A percentile compares a stretch with the other conserved stretches of the same genome.
phyloP scores from a whole-genome alignment of 1,284 basidiomycete genomes.

The Takashimella koratensis region DNA sequence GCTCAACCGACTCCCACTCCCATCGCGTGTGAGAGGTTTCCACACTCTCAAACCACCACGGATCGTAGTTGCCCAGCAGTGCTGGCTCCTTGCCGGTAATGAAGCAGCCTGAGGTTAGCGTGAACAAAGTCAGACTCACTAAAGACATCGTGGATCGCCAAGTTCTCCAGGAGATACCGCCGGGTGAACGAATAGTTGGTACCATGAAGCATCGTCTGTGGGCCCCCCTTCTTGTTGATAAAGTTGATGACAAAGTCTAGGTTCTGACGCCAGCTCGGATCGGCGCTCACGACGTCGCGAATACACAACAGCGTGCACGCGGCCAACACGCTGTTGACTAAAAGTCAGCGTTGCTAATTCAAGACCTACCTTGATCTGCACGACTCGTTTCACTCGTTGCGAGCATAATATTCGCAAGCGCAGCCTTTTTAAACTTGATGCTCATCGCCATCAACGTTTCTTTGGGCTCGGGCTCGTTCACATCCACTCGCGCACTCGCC shows the following conservation, averaged over 20 bases:
- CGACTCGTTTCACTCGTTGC: slow-evolving; percentile 15
- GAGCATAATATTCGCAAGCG: slow-evolving; percentile 27
- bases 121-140: slow-evolving; percentile 13
- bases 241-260: slow-evolving; percentile 36
- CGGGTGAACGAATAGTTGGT: slow-evolving; percentile 28
- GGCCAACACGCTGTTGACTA: slow-evolving; percentile 30
- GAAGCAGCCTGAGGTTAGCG: slow-evolving; percentile 22
- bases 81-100: slow-evolving; percentile 34
- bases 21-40: slow-evolving; percentile 32
- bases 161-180: slow-evolving; percentile 32
- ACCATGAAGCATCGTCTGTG: slow-evolving; percentile 27
- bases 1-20: slow-evolving; percentile 40
- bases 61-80: slow-evolving; percentile 30
- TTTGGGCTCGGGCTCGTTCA: slow-evolving; percentile 14
- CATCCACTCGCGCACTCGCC: slow-evolving; percentile 3
- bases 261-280: slow-evolving; percentile 33
- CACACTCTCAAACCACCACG: slow-evolving; percentile 39
- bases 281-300: slow-evolving; percentile 35
- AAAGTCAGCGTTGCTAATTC: neutral
- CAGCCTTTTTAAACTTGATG: slow-evolving; percentile 26
- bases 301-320: slow-evolving; percentile 35
- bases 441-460: slow-evolving; percentile 19
- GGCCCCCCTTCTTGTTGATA: slow-evolving; percentile 30
- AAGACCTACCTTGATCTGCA: slow-evolving; percentile 14
- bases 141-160: slow-evolving; percentile 35